Evolutionary conservation across 257 asterid genomes (phyloP).

Genomic region (Solanum pennellii): DNA sequence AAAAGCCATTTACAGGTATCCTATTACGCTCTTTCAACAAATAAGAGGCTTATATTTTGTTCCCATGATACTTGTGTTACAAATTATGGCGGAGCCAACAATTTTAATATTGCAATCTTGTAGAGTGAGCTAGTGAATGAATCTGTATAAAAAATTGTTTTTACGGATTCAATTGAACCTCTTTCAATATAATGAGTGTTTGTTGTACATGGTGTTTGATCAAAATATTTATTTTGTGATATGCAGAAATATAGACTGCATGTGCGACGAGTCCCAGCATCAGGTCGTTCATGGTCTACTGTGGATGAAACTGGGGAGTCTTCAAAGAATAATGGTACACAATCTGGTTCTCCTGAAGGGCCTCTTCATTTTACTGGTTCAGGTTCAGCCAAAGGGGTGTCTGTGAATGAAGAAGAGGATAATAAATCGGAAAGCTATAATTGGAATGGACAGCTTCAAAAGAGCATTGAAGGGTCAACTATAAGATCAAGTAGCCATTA

Average conservation of each 20-base stretch:
- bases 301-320: constrained; percentile 10
- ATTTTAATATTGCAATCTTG: not conserved
- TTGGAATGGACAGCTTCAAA: constrained; percentile 15
- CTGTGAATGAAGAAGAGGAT: constrained; percentile 32
- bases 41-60: not conserved
- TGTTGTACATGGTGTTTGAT: not conserved
- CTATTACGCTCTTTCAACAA: not conserved
- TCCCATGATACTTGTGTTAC: not conserved
- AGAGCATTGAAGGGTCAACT: not conserved
- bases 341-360: constrained; percentile 48
- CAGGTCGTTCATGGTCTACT: constrained; percentile 2
- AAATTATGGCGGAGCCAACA: not conserved
- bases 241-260: constrained; percentile 59
- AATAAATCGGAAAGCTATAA: constrained; percentile 25
- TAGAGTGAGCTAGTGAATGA: not conserved
- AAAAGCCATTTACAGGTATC: constrained; percentile 38
- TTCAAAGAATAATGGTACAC: constrained; percentile 11
- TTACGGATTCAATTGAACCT: not conserved
- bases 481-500: constrained; percentile 10
- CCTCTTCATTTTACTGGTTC: constrained; percentile 39
- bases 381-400: constrained; percentile 26
- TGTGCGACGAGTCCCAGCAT: constrained; percentile 18
- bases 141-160: not conserved
- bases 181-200: not conserved
- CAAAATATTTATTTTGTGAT: not conserved